These are phyloP conservation scores for Hypoxylon sp. DNA, from an alignment of 2,329 filamentous ascomycete species.

Conservation along the genomic window DNA sequence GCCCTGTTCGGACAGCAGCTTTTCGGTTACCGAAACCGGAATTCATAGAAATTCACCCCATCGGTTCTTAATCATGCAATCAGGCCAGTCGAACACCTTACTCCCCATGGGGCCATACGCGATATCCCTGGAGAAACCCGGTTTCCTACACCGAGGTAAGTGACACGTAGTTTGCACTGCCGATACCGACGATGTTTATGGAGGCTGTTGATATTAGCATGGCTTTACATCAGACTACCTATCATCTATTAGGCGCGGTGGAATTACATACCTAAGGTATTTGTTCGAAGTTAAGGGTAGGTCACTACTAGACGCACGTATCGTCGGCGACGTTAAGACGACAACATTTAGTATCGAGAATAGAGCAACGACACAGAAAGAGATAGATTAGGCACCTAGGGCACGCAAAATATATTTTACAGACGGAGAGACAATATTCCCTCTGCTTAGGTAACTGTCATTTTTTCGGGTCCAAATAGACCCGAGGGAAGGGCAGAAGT, in stretches of 20 bases:
- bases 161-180: slow-evolving; percentile 12
- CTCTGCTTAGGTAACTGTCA: neutral
- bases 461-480: neutral
- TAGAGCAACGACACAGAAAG: neutral
- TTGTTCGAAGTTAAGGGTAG: neutral
- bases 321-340: no score
- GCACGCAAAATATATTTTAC: neutral
- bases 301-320: neutral
- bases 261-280: neutral
- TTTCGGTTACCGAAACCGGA: slow-evolving; percentile 6
- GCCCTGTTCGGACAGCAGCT: neutral
- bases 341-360: neutral
- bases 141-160: slow-evolving; percentile 26
- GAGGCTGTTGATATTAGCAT: neutral
- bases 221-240: neutral
- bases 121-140: slow-evolving; percentile 40
- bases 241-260: neutral
- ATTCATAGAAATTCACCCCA: neutral
- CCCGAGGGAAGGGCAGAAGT: neutral
- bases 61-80: slow-evolving; percentile 7
- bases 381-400: no score
- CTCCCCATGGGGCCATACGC: slow-evolving; percentile 30
- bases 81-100: neutral
- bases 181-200: slow-evolving; percentile 32
- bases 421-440: neutral